Percentiles rank a stretch among this genome's conserved stretches.
phyloP scores from a whole-genome alignment of 306 rosid genomes.

The Spatholobus suberectus region DNA sequence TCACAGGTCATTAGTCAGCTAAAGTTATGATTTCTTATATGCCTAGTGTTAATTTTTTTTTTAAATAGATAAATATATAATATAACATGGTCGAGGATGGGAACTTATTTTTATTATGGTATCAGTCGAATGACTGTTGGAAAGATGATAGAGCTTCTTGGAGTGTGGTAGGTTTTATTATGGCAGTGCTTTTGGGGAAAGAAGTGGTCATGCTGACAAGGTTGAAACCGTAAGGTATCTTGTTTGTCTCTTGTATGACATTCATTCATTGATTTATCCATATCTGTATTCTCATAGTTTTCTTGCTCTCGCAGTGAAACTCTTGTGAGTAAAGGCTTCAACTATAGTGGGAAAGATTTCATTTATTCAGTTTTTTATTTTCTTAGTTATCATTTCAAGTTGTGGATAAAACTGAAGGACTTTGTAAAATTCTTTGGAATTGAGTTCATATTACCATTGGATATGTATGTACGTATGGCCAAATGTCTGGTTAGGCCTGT shows the following conservation, averaged over 20 bases:
- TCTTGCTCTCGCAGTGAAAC: slow-evolving; percentile 69
- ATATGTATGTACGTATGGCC: background rate
- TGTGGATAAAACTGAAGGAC: slow-evolving; percentile 1
- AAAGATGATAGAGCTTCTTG: slow-evolving; percentile 98
- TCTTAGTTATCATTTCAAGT: slow-evolving; percentile 11
- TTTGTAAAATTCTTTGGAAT: background rate
- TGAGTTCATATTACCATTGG: too few relatives aligned
- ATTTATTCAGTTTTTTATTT: slow-evolving; percentile 80
- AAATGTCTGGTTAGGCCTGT: background rate
- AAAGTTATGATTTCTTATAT: background rate
- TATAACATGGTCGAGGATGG: background rate
- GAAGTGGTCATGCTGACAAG: slow-evolving; percentile 98
- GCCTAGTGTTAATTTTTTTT: background rate
- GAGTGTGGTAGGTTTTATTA: slow-evolving; percentile 95
- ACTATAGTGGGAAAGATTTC: slow-evolving; percentile 89
- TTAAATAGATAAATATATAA: background rate
- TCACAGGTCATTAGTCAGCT: background rate
- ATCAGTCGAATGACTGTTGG: slow-evolving; percentile 99
- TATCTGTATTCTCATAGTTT: slow-evolving; percentile 29
- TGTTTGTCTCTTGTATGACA: slow-evolving; percentile 18
- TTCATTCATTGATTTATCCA: slow-evolving; percentile 15
- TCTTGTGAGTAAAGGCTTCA: slow-evolving; percentile 82
- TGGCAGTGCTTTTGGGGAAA: slow-evolving; percentile 98
- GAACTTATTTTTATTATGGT: slow-evolving; percentile 30
- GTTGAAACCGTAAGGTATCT: slow-evolving; percentile 89